Conservation (phyloP, 2,329 filamentous ascomycete genomes). For the Beauveria scarabaeidicola region DNA sequence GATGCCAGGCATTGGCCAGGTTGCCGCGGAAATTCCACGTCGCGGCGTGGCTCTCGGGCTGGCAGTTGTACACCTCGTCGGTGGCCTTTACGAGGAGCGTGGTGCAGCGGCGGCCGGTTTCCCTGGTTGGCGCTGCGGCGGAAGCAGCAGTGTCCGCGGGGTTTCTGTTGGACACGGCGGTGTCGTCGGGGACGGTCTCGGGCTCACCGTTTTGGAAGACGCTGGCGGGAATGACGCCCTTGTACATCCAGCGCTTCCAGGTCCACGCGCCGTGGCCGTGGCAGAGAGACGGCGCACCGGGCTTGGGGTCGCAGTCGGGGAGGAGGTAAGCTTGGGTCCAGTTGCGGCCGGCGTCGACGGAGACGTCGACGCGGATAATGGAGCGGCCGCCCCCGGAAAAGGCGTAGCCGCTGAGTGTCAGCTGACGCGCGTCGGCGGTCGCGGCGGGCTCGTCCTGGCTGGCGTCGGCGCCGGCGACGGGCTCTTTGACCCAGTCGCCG, state of each 20-base stretch:
- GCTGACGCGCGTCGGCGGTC: slow-evolving; percentile 15
- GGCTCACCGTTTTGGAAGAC: slow-evolving; percentile 17
- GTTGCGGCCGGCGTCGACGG: slow-evolving; percentile 51
- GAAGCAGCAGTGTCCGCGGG: background rate
- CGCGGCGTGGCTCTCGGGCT: slow-evolving; percentile 50
- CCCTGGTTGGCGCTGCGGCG: background rate
- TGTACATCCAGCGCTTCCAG: slow-evolving; percentile 56
- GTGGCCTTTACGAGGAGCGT: slow-evolving; percentile 56
- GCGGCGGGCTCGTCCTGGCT: background rate
- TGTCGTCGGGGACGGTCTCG: slow-evolving; percentile 7
- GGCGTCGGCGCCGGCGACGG: background rate
- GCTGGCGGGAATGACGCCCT: slow-evolving; percentile 33
- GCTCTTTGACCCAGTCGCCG: slow-evolving; percentile 25
- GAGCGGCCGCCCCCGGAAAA: slow-evolving; percentile 59
- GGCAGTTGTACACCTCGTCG: slow-evolving; percentile 58
- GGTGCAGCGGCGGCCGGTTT: slow-evolving; percentile 29
- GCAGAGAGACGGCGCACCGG: slow-evolving; percentile 20
- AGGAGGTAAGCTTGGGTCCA: slow-evolving; percentile 57
- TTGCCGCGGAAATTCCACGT: slow-evolving; percentile 59
- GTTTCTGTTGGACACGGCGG: background rate
- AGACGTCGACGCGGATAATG: slow-evolving; percentile 60
- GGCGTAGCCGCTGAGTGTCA: slow-evolving; percentile 52
- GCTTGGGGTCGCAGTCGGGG: slow-evolving; percentile 33
- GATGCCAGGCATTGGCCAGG: slow-evolving; percentile 59
- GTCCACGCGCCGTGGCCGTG: slow-evolving; percentile 47